Conservation (phyloP, 345 rosid species). For the Syzygium oleosum region DNA sequence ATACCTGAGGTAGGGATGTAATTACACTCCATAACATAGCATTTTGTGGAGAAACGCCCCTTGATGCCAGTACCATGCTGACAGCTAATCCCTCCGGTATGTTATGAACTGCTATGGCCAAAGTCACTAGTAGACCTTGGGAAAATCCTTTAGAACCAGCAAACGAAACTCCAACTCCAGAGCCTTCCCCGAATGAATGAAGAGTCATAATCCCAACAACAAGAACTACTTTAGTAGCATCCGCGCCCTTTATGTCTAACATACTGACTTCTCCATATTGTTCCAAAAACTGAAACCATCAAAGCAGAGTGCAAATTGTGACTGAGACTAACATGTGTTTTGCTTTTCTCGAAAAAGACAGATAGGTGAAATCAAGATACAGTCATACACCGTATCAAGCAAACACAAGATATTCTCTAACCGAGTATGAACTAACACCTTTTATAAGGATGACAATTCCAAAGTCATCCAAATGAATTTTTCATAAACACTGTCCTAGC, state of each 20-base stretch:
- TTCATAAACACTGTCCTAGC: not conserved
- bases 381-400: not conserved
- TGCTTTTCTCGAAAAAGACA: not conserved
- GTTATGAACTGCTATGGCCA: conserved; percentile 98
- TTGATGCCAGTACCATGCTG: conserved; percentile 97
- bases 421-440: not conserved
- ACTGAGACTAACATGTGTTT: not conserved
- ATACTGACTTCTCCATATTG: conserved; percentile 95
- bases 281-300: conserved; percentile 70
- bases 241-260: conserved; percentile 98
- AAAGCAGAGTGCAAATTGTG: not conserved
- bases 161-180: conserved; percentile 99
- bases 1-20: conserved; percentile 98
- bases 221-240: conserved; percentile 89
- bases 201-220: conserved; percentile 99
- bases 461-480: not conserved
- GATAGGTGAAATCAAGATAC: not conserved
- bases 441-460: not conserved
- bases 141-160: conserved; percentile 96
- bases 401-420: not conserved
- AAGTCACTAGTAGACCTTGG: conserved; percentile 95
- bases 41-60: conserved; percentile 98
- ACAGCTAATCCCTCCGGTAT: conserved; percentile 99
- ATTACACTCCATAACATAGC: conserved; percentile 99
- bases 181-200: conserved; percentile 99